Evolutionary conservation across 768 basidiomycete genomes (phyloP), one percentile per base, ranked within the genome.

Genomic region (Hydnomerulius pinastri): DNA sequence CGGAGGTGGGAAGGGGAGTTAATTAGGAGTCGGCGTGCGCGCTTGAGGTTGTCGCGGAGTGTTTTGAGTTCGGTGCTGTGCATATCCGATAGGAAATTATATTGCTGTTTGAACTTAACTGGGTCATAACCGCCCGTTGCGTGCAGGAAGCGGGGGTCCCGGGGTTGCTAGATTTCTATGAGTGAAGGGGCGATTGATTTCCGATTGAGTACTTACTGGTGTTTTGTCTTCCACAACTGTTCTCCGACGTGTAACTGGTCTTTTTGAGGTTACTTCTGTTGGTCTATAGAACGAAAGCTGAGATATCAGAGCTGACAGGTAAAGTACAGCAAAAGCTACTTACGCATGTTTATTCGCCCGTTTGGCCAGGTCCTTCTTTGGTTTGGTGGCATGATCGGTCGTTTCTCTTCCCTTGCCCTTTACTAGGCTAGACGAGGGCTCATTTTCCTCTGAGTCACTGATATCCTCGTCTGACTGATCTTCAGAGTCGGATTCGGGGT

Each of bases 281-380:
- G 94, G 94, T 1, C 94, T 95, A 43, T 24, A 38, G 21, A 36
- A 17, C 6, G 21, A 33, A 21, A 51, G 33, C 12, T 56, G 43
- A 41, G 23, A 33, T 20, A 38, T 49, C 18, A 27, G 10, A 33
- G 6, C 12, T 40, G 13, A n/a, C 33, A 32, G 15, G 48, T 43
- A 25, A 50, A 53, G 29, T 25, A 30, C 12, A n/a, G 24, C 4
- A 20, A 12, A n/a, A 37, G 23, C 12, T 21, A 78, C 92, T 54
- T 70, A 95, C 94, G 95, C 92, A 70, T 96, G 87, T 62, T 98
- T 97, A 63, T 79, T 81, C 5, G 77, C 65, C 36, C 93, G 78
- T 68, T 87, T 87, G 11, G 75, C 63, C 3, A 82, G 73, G 50
- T 77, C 73, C 30, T 68, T 75, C 48, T 75, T 75, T 38, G 69